Evolutionary conservation across 1,284 basidiomycete species (phyloP), one percentile per base, ranked within the genome.

Genomic region (Violaceomyces palustris): DNA sequence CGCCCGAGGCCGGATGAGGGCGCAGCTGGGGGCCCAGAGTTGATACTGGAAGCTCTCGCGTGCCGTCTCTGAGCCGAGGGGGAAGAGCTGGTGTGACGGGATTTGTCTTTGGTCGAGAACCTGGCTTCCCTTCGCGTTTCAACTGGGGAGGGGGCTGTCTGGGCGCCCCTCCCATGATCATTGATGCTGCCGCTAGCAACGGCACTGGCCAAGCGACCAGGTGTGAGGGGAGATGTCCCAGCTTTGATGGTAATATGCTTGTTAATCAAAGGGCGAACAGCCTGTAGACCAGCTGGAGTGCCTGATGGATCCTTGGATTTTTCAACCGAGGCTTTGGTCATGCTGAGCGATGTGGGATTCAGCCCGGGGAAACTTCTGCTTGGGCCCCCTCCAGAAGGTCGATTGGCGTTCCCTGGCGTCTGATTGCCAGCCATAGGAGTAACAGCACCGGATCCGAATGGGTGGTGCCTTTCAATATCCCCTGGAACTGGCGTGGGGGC

Each of bases 401-500:
- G 39, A 26, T 39, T 48, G 17, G 47, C 45, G n/a, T 37, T 52
- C 19, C 62, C 64, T 2, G 64, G 64, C 7, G 64, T 64, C 38
- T 64, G 64, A 4, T 37, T 18, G 8, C 64, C 64, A 18, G 53
- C 40, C 47, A 48, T 56, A 3, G 67, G 67, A 29, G 67, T 69
- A n/a, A 66, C 63, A 4, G 56, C 63, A 6, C 67, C 67, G 2
- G 64, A 64, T 6, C 66, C 64, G 22, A 70, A 70, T 10, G 67
- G 67, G 37, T 69, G 54, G 31, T 62, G 61, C 35, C 61, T 45
- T 35, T 64, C 58, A 23, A 40, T 55, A 15, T 65, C 62, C 12
- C 50, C 41, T n/a, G 35, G 45, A n/a, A 54, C 30, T n/a, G 38
- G 27, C 25, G 42, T 36, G n/a, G 22, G 50, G 5, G 45, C 56